Conservation (phyloP, 2,329 filamentous ascomycete genomes). For the Colletotrichum sp. region DNA sequence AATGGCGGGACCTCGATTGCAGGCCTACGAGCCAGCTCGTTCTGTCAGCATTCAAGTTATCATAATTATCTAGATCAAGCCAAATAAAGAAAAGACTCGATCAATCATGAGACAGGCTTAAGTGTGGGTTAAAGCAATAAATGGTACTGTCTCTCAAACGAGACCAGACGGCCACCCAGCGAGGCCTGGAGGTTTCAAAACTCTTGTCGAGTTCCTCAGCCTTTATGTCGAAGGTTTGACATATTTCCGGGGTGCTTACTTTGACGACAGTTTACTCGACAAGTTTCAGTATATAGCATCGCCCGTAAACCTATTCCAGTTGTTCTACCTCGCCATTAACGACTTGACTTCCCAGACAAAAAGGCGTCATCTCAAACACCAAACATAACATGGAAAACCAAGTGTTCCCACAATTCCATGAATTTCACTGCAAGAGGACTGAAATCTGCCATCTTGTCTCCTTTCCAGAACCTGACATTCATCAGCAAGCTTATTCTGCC, state of each 20-base stretch:
- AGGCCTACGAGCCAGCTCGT: not conserved
- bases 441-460: not conserved
- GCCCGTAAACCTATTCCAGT: not conserved
- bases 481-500: not conserved
- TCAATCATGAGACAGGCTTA: not conserved
- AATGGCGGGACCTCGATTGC: not conserved
- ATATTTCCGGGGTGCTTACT: not conserved
- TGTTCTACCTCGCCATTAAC: not conserved
- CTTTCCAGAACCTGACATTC: not conserved
- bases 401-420: not conserved
- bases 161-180: not conserved
- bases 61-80: not conserved
- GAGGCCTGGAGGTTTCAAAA: not conserved
- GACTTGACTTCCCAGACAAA: not conserved
- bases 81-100: not conserved
- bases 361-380: not conserved
- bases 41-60: not conserved
- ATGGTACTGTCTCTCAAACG: not conserved
- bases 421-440: not conserved
- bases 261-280: not conserved
- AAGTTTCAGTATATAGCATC: not conserved
- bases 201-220: not conserved
- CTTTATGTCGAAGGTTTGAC: not conserved
- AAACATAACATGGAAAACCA: not conserved
- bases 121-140: not conserved